Evolutionary conservation across 805 yeast species (phyloP), one percentile per base, ranked within the genome.

Genomic region (Priceomyces carsonii): DNA sequence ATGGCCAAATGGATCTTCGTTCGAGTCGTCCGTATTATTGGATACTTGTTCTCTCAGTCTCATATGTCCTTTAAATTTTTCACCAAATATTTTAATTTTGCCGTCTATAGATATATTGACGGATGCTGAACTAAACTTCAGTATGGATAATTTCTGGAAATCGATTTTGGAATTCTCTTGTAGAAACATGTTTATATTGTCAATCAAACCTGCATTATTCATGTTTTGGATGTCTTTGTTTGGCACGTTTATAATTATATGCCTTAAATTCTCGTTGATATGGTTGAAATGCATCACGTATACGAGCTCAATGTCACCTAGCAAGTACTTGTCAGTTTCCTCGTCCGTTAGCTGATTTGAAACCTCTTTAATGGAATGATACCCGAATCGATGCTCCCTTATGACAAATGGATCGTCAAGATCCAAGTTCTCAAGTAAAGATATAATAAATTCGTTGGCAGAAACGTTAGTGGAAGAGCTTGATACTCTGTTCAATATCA

Each of bases 81-180:
- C 35, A 22, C 46, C 36, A 18, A 35, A 36, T 12, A 57, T 29
- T 24, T 47, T 52, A 14, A 57, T 26, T 29, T 39, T 51, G 9
- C 62, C 63, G 10, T 58, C 62, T 6, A 35, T 37, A 2, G 52
- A 42, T 6, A 58, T 31, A 30, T 42, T 45, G 9, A 57, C 21
- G 10, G 56, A 26, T 10, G 38, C 33, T 13, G 57, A 43, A 6
- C 40, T 38, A 29, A 59, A 48, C 35, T 45, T 49, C 4, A 30
- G 30, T 6, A 61, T 33, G 6, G 39, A 28, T 26, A 62, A 38
- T 22, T 52, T 51, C 3, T 43, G 39, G 18, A 59, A 44, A 13
- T 45, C 42, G 5, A 61, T 23, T 21, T 47, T 44, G n/a, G 61
- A 53, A 8, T 43, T 35, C 6, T 32, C 26, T 19, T 45, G 34